Conservation (phyloP, 2,329 filamentous ascomycete genomes). For the Beauveria sp. region DNA sequence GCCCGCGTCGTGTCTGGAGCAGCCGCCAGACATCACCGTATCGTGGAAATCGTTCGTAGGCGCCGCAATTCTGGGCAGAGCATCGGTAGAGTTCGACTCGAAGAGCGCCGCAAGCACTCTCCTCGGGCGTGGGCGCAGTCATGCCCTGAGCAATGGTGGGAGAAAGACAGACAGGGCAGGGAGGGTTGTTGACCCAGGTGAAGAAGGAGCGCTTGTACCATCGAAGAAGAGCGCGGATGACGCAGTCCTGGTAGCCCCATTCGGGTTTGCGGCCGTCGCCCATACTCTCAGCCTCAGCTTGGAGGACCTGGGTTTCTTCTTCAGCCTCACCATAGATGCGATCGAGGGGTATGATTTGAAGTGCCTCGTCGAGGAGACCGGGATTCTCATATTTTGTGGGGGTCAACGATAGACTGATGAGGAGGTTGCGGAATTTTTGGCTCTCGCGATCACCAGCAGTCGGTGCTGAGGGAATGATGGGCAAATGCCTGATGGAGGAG, state of each 20-base stretch:
- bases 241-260: conserved; percentile 98
- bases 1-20: conserved; percentile 75
- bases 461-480: conserved; percentile 64
- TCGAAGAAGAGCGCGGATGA: conserved; percentile 74
- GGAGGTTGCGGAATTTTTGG: conserved; percentile 70
- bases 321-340: conserved; percentile 90
- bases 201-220: conserved; percentile 98
- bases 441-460: conserved; percentile 55
- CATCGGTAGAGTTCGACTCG: conserved; percentile 88
- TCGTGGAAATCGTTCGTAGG: conserved; percentile 82
- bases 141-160: conserved; percentile 78
- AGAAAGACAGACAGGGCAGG: conserved; percentile 72
- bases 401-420: conserved; percentile 78
- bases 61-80: conserved; percentile 64
- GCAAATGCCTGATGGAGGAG: conserved; percentile 41
- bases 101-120: conserved; percentile 78
- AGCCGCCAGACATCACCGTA: conserved; percentile 94
- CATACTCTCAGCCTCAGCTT: conserved; percentile 82
- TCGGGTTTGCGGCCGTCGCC: conserved; percentile 71
- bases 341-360: conserved; percentile 79
- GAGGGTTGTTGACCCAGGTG: conserved; percentile 92
- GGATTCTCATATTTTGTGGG: conserved; percentile 96
- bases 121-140: conserved; percentile 78
- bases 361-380: conserved; percentile 82
- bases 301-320: conserved; percentile 81